A percentile compares a stretch with the other conserved stretches of the same genome.
Conservation (phyloP, 202 grass and related monocot species). For the Cymbopogon flexuosus region DNA sequence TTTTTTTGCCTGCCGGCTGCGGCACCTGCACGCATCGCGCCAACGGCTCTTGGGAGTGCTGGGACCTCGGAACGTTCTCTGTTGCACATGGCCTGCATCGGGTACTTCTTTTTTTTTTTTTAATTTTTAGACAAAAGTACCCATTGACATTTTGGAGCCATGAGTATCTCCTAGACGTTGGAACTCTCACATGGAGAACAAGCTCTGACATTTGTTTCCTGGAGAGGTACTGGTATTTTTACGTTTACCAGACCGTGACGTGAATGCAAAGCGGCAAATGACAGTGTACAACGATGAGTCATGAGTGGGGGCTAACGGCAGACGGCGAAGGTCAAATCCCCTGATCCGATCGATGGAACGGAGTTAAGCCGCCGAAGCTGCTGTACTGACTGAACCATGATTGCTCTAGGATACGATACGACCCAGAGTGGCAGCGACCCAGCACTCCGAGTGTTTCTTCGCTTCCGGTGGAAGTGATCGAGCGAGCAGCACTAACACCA, state of each 20-base stretch:
- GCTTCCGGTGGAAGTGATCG: conserved; percentile 25
- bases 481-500: background rate
- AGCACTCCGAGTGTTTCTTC: background rate
- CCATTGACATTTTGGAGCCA: too few species aligned
- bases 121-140: too few species aligned
- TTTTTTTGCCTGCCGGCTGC: too few species aligned
- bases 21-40: too few species aligned
- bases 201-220: too few species aligned
- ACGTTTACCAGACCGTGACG: too few species aligned
- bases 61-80: too few species aligned
- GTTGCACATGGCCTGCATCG: too few species aligned
- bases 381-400: conserved; percentile 7
- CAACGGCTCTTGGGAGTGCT: too few species aligned
- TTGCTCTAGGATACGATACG: background rate
- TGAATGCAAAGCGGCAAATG: background rate
- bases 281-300: background rate
- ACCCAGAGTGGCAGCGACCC: background rate
- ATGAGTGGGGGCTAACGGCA: background rate
- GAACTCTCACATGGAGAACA: background rate
- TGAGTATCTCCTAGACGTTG: too few species aligned
- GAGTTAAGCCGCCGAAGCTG: background rate
- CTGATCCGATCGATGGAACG: background rate
- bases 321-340: background rate
- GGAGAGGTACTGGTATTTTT: too few species aligned
- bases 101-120: too few species aligned